These are phyloP conservation scores for Leptomonas pyrrhocoris DNA, from an alignment of 208 protist species.

Conservation along the genomic window DNA sequence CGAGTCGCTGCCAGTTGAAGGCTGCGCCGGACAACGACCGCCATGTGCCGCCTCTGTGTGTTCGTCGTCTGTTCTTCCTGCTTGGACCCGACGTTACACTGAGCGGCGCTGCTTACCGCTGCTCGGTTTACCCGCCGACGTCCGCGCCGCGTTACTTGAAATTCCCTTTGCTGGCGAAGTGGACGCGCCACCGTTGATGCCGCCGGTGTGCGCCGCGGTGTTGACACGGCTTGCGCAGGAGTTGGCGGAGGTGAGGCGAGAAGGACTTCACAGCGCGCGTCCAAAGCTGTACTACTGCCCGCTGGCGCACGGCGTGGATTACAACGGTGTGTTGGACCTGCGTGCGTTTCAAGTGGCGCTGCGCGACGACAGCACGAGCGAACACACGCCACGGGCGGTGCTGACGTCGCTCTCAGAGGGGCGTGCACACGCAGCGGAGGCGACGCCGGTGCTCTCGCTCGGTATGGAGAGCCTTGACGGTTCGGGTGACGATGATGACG, in stretches of 20 bases:
- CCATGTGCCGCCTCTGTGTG: not conserved
- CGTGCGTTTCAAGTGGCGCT: slow-evolving; percentile 35
- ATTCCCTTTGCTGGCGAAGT: slow-evolving; percentile 10
- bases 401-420: not conserved
- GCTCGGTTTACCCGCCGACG: slow-evolving; percentile 12
- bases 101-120: slow-evolving; percentile 9
- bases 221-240: slow-evolving; percentile 16
- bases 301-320: slow-evolving; percentile 62
- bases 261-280: not conserved
- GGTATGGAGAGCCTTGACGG: slow-evolving; percentile 11
- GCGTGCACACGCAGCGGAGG: not conserved
- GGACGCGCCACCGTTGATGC: slow-evolving; percentile 14
- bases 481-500: not conserved
- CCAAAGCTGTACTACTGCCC: slow-evolving; percentile 53
- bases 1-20: not conserved
- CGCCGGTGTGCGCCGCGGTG: slow-evolving; percentile 16
- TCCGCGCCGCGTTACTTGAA: slow-evolving; percentile 24
- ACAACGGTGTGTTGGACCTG: slow-evolving; percentile 50
- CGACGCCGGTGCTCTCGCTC: slow-evolving; percentile 36
- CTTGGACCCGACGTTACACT: not conserved
- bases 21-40: not conserved
- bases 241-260: slow-evolving; percentile 4
- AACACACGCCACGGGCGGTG: not conserved
- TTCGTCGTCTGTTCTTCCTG: not conserved
- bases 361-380: not conserved